Evolutionary conservation across 306 rosid species (phyloP).

Genomic region (Cicer bijugum): DNA sequence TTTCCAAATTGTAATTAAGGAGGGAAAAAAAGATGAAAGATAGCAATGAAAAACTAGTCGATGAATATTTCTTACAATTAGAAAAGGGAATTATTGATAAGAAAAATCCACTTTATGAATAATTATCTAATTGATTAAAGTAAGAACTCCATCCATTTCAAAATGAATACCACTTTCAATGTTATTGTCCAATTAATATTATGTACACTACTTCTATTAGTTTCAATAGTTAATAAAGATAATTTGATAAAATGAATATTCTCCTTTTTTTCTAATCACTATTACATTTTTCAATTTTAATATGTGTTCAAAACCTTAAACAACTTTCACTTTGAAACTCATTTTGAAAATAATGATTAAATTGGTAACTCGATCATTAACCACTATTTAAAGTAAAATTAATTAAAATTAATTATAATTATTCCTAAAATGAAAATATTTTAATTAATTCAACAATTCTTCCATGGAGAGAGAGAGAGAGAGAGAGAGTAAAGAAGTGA

Average conservation of each 20-base stretch:
- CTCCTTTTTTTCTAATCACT: too few relatives aligned
- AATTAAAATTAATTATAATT: conserved; percentile 3
- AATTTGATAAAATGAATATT: too few relatives aligned
- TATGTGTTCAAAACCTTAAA: too few relatives aligned
- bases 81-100: not conserved
- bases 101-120: not conserved
- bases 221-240: too few relatives aligned
- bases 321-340: too few relatives aligned
- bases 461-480: not conserved
- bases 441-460: not conserved
- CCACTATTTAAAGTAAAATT: not conserved
- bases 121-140: not conserved
- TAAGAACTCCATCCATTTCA: not conserved
- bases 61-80: not conserved
- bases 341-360: not conserved
- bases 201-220: too few relatives aligned
- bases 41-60: not conserved
- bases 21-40: not conserved
- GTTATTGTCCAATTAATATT: too few relatives aligned
- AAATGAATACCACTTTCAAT: too few relatives aligned
- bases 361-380: conserved; percentile 1
- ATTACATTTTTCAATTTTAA: too few relatives aligned
- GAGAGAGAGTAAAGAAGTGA: not conserved
- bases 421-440: conserved; percentile 6
- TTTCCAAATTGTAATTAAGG: not conserved